Base-by-base conservation (phyloP, 139 green algal genomes). In the Picochlorum costavermella region DNA sequence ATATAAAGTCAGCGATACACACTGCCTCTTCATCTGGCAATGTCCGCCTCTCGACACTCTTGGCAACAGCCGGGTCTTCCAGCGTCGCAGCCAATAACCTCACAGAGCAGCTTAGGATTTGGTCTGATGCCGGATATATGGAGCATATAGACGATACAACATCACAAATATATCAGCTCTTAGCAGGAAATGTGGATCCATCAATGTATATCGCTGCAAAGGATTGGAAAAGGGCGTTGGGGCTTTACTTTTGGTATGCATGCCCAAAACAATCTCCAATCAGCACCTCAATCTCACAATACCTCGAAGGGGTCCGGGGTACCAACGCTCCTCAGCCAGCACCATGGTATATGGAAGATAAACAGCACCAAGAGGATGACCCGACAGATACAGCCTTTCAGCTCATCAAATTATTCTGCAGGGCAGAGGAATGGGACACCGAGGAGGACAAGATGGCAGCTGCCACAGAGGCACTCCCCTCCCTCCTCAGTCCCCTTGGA, bases 221-320 rank as follows among this genome's bases (percentile, higher is more conserved):
- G 3, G 89, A 91, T 66, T 96, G 89, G 89, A 81, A 88, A n/a
- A 75, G 82, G 26, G 73, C 80, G 20, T 72, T 96, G 17, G 89
- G 83, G 2, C 58, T 93, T 49, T 64, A 88, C 30, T 65, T 92
- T 11, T 92, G 85, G 69, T 81, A 79, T 51, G 67, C 61, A 37
- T 45, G 37, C 17, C 56, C 31, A 20, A 69, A 67, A 30, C 64
- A 37, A 25, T 67, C 66, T 28, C 20, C 44, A 5, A 40, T 76
- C 6, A 50, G 37, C 2, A 62, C 62, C 0, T 65, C 61, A 6
- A 28, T 80, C 5, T 46, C 59, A 6, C 20, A 56, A 1, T 81
- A 66, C 26, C 31, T 36, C 1, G 57, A 13, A 0, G 51, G 50
- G 2, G 33, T 60, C 4, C 23, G 30, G 28, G 37, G 17, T 6